These are phyloP conservation scores for Agaricus subrufescens DNA, from an alignment of 768 basidiomycete genomes.

Conservation along the genomic window DNA sequence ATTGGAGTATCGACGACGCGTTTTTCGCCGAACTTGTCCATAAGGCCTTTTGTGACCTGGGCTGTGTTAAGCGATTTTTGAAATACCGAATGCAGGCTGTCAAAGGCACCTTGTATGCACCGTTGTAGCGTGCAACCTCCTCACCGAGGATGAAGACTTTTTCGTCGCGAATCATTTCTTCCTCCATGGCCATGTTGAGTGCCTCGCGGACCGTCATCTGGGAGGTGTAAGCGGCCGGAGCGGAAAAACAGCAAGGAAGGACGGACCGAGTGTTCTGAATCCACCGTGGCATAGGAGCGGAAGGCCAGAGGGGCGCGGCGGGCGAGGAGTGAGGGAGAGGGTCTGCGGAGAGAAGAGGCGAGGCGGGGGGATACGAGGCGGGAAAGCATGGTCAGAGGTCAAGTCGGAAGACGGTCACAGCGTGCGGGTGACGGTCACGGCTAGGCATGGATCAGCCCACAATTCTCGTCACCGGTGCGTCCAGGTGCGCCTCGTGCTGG, in stretches of 20 bases:
- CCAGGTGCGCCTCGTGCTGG: constrained; percentile 41
- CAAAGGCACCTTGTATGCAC: constrained; percentile 80
- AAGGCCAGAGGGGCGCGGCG: constrained; percentile 36
- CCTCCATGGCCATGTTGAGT: constrained; percentile 96
- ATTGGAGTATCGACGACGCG: constrained; percentile 97
- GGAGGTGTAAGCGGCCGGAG: constrained; percentile 5
- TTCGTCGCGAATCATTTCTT: constrained; percentile 97
- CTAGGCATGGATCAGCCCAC: constrained; percentile 8
- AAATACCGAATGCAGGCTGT: neutral
- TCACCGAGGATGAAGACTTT: constrained; percentile 94
- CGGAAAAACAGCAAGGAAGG: constrained; percentile 19
- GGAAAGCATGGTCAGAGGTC: constrained; percentile 48
- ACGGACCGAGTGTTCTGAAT: constrained; percentile 36
- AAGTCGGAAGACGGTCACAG: constrained; percentile 2
- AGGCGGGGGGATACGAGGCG: constrained; percentile 63
- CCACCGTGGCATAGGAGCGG: constrained; percentile 63
- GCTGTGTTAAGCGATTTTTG: constrained; percentile 12
- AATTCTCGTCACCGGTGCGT: constrained; percentile 81
- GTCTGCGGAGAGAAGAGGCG: constrained; percentile 50
- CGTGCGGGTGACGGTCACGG: neutral
- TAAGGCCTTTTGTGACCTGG: constrained; percentile 94
- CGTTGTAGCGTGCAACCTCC: constrained; percentile 98
- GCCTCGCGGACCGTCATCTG: constrained; percentile 99
- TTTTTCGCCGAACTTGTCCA: constrained; percentile 99
- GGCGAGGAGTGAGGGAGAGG: constrained; percentile 35